phyloP scores from a whole-genome alignment of 2,329 filamentous ascomycete species.

The Fusarium mangiferae region DNA sequence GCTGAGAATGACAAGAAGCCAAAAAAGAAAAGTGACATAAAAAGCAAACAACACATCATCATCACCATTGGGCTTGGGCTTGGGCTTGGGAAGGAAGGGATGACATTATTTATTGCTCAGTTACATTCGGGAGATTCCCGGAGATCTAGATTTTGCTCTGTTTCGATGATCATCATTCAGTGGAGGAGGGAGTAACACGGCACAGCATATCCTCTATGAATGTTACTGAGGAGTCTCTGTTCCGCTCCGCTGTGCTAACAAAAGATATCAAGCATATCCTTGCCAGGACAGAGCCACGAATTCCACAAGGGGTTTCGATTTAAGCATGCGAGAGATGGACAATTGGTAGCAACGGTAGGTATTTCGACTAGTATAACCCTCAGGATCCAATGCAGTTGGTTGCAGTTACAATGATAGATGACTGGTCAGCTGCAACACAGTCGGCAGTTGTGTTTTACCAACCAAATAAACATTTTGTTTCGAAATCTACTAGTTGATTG shows the following conservation, averaged over 20 bases:
- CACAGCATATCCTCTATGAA: background rate
- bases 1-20: background rate
- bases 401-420: background rate
- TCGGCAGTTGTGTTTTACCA: constrained; percentile 9
- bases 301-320: background rate
- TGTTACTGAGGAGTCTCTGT: background rate
- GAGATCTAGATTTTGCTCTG: background rate
- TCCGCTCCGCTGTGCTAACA: background rate
- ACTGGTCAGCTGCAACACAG: background rate
- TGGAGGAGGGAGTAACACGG: background rate
- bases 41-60: background rate
- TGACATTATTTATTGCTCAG: constrained; percentile 8
- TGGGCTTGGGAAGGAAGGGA: background rate
- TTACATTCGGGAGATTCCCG: constrained; percentile 21
- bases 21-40: background rate
- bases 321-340: background rate
- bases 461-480: background rate
- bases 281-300: background rate
- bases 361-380: background rate
- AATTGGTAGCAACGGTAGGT: constrained; percentile 3
- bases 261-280: constrained; percentile 23
- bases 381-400: background rate
- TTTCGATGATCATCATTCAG: background rate
- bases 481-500: background rate
- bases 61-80: background rate